A percentile compares a stretch with the other conserved stretches of the same genome.
Conservation (phyloP, 306 rosid species). For the Quercus mongolica region DNA sequence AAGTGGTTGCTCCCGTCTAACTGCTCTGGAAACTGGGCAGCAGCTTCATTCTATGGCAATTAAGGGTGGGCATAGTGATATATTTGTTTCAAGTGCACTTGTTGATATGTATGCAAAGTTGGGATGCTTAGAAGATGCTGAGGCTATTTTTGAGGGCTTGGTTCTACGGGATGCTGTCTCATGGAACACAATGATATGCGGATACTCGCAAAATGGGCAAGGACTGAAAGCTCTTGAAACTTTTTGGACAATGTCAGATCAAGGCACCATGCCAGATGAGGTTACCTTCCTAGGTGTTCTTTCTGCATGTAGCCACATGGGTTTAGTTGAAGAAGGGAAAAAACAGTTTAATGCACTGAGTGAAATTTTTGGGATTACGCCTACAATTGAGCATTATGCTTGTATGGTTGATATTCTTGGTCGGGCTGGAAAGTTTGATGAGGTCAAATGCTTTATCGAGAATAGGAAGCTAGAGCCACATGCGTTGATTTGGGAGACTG, state of each 20-base stretch:
- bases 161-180: constrained; percentile 22
- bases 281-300: constrained; percentile 37
- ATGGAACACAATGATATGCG: constrained; percentile 43
- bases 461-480: constrained; percentile 29
- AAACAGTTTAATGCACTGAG: constrained; percentile 22
- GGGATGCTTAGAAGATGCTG: constrained; percentile 40
- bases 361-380: constrained; percentile 20
- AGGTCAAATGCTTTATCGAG: constrained; percentile 31
- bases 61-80: not conserved
- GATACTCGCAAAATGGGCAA: constrained; percentile 28
- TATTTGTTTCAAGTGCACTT: constrained; percentile 21
- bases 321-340: constrained; percentile 36
- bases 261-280: constrained; percentile 22
- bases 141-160: constrained; percentile 25
- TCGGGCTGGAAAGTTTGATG: constrained; percentile 37
- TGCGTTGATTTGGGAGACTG: constrained; percentile 29
- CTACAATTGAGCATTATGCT: constrained; percentile 34
- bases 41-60: constrained; percentile 6
- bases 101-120: constrained; percentile 42
- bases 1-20: constrained; percentile 1
- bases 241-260: constrained; percentile 31
- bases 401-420: constrained; percentile 40
- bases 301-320: constrained; percentile 37
- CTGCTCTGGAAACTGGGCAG: constrained; percentile 4
- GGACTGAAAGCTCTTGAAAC: constrained; percentile 37